phyloP scores from a whole-genome alignment of 1,284 basidiomycete genomes.

The Vanrija pseudolonga region DNA sequence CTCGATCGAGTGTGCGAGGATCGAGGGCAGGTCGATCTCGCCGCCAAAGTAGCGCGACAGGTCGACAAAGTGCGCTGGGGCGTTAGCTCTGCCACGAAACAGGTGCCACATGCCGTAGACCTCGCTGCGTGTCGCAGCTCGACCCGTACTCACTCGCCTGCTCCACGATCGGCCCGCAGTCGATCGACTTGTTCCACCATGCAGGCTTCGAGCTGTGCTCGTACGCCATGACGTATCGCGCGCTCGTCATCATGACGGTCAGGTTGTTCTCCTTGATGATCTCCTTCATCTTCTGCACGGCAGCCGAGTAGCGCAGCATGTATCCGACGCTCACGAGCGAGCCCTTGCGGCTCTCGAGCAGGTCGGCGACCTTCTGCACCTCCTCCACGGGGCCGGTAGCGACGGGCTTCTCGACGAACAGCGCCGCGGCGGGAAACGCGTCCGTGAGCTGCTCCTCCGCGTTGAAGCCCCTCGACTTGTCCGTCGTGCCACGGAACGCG shows the following conservation, averaged over 20 bases:
- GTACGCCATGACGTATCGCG: conserved; percentile 63
- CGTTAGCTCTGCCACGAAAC: too few relatives aligned
- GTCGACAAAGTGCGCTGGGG: conserved; percentile 49
- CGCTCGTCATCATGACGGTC: conserved; percentile 87
- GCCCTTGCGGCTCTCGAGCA: conserved; percentile 57
- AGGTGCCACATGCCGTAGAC: too few relatives aligned
- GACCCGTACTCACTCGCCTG: conserved; percentile 56
- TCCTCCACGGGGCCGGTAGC: conserved; percentile 28
- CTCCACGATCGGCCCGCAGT: conserved; percentile 76
- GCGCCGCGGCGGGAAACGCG: conserved; percentile 73
- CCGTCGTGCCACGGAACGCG: conserved; percentile 73
- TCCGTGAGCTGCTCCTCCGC: conserved; percentile 82
- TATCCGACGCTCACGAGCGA: conserved; percentile 79
- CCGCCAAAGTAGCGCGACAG: conserved; percentile 56
- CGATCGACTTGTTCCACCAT: conserved; percentile 88
- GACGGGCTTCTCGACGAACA: conserved; percentile 77
- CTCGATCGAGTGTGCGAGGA: conserved; percentile 76
- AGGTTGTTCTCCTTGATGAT: conserved; percentile 87
- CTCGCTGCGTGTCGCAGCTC: not conserved
- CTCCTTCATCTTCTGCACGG: conserved; percentile 90
- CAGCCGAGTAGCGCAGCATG: conserved; percentile 84
- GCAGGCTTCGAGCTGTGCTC: conserved; percentile 16
- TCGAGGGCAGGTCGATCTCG: conserved; percentile 77
- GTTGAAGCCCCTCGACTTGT: conserved; percentile 61
- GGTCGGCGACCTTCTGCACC: conserved; percentile 59